phyloP scores from a whole-genome alignment of 78 protist genomes.

The Mantamonas sphyraenae region DNA sequence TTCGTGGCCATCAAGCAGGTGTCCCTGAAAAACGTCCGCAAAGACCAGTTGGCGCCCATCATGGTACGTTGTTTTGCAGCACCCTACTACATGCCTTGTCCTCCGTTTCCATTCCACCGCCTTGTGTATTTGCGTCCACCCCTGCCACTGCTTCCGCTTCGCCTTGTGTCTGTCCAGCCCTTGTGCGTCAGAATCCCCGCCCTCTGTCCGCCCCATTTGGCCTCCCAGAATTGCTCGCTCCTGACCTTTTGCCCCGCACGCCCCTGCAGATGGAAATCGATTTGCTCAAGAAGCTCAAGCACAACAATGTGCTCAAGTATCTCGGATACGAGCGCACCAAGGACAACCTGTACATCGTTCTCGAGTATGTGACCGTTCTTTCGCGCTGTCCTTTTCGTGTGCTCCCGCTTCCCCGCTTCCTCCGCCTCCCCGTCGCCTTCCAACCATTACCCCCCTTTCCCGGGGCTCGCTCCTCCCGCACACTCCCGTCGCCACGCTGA shows the following conservation, averaged over 20 bases:
- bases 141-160: neutral
- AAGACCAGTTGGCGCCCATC: conserved; percentile 21
- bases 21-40: conserved; percentile 44
- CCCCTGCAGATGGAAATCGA: conserved; percentile 58
- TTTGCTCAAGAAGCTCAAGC: conserved; percentile 61
- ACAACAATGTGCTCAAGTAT: conserved; percentile 72
- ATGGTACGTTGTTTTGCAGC: neutral
- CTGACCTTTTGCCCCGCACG: neutral
- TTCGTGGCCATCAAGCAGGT: conserved; percentile 80
- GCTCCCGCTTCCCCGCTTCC: neutral
- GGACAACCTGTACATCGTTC: conserved; percentile 67
- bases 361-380: conserved; percentile 74
- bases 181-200: too few species aligned
- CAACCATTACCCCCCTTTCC: neutral
- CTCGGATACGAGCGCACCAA: conserved; percentile 24
- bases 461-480: too few species aligned
- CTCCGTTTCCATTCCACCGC: neutral
- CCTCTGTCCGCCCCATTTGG: too few species aligned
- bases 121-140: neutral
- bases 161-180: too few species aligned
- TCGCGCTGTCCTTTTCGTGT: neutral
- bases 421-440: neutral
- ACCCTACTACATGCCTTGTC: conserved; percentile 27
- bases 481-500: neutral
- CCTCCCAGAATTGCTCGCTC: too few species aligned